Conservation (phyloP, 2,329 filamentous ascomycete species). For the Claviceps spartinae region DNA sequence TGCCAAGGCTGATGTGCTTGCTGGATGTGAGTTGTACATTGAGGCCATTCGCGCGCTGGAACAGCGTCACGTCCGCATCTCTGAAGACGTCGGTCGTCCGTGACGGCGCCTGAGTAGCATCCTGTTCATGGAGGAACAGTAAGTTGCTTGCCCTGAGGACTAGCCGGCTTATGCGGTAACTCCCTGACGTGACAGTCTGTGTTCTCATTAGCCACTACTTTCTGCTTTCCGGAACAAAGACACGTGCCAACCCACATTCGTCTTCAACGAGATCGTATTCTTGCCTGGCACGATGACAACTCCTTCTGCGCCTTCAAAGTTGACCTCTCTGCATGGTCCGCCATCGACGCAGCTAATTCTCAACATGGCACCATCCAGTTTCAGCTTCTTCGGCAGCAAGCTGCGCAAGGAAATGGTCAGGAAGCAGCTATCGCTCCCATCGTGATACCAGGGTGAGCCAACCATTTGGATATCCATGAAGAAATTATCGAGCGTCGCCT, state of each 20-base stretch:
- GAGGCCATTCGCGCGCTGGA: conserved; percentile 55
- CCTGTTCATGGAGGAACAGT: conserved; percentile 50
- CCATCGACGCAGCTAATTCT: conserved; percentile 43
- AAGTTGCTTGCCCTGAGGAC: conserved; percentile 51
- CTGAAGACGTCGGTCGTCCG: conserved; percentile 39
- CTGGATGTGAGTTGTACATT: conserved; percentile 54
- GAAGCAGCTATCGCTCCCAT: conserved; percentile 61
- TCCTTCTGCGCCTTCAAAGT: conserved; percentile 16
- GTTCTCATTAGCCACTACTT: background rate
- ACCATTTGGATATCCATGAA: conserved; percentile 58
- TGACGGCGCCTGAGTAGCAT: conserved; percentile 32
- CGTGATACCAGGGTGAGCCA: conserved; percentile 54
- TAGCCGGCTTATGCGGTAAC: conserved; percentile 62
- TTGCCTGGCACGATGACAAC: conserved; percentile 33
- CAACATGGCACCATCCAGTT: conserved; percentile 50
- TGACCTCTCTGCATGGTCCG: conserved; percentile 47
- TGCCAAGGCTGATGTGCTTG: conserved; percentile 64
- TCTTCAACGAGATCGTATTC: conserved; percentile 24
- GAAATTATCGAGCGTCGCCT: conserved; percentile 56
- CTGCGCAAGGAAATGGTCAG: conserved; percentile 56
- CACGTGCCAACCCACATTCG: conserved; percentile 18
- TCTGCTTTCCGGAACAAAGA: background rate
- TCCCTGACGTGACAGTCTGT: conserved; percentile 54
- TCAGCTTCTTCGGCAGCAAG: conserved; percentile 56
- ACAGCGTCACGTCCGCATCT: conserved; percentile 54